Percentiles rank a stretch among this genome's conserved stretches.
phyloP scores from a whole-genome alignment of 2,329 filamentous ascomycete species.

The Aspergillus awamori region DNA sequence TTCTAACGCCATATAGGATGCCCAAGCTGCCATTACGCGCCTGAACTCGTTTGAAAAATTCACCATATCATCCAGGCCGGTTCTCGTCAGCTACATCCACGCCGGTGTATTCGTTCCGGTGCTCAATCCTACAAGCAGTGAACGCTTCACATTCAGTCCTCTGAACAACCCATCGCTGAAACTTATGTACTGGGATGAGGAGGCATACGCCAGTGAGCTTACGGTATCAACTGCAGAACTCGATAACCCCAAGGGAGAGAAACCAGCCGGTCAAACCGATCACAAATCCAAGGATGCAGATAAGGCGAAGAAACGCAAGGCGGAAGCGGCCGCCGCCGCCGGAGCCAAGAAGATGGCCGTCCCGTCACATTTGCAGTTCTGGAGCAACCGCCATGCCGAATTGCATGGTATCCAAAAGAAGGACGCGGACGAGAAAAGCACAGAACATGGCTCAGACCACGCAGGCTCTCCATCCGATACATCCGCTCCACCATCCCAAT shows the following conservation, averaged over 20 bases:
- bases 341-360: constrained; percentile 53
- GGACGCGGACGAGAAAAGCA: constrained; percentile 29
- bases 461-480: constrained; percentile 27
- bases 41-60: constrained; percentile 74
- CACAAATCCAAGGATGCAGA: constrained; percentile 41
- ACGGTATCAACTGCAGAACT: constrained; percentile 59
- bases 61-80: constrained; percentile 73
- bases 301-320: constrained; percentile 52
- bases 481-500: constrained; percentile 51
- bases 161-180: constrained; percentile 68
- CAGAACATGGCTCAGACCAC: constrained; percentile 27
- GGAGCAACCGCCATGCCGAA: constrained; percentile 71
- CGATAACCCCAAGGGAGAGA: constrained; percentile 32
- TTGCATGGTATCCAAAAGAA: constrained; percentile 57
- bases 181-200: constrained; percentile 76
- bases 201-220: constrained; percentile 69
- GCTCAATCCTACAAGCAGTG: constrained; percentile 61
- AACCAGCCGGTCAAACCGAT: constrained; percentile 29
- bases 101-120: constrained; percentile 83
- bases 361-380: constrained; percentile 69
- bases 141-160: constrained; percentile 69
- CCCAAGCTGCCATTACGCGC: constrained; percentile 71
- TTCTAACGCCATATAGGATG: constrained; percentile 54
- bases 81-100: constrained; percentile 74
- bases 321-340: constrained; percentile 42